These are phyloP conservation scores for Zoysia japonica DNA, from an alignment of 176 grass and related monocot genomes.

Conservation along the genomic window DNA sequence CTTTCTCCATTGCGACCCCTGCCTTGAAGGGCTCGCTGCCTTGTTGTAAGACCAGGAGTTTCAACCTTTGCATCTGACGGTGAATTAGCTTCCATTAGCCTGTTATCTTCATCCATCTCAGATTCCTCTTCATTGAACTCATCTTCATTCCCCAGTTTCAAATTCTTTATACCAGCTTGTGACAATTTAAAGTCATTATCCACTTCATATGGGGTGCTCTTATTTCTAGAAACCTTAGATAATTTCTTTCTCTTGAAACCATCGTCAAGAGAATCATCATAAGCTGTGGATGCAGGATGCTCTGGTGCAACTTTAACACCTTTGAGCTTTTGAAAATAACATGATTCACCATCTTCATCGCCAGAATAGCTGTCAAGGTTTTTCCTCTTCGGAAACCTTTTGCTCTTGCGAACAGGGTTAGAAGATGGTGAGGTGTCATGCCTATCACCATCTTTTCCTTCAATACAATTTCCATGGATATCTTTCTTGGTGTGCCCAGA, in stretches of 20 bases:
- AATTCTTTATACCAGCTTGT: constrained; percentile 47
- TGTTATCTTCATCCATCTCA: constrained; percentile 60
- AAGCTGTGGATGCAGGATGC: constrained; percentile 36
- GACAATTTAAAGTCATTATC: constrained; percentile 72
- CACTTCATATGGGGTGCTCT: constrained; percentile 58
- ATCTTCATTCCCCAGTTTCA: constrained; percentile 45
- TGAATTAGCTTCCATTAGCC: constrained; percentile 42
- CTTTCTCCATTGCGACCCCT: constrained; percentile 73
- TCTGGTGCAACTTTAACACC: constrained; percentile 51
- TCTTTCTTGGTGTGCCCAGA: constrained; percentile 31
- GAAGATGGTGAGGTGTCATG: constrained; percentile 46
- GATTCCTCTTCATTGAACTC: constrained; percentile 72
- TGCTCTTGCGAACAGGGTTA: constrained; percentile 71
- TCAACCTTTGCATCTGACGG: constrained; percentile 48
- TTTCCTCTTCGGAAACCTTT: constrained; percentile 68
- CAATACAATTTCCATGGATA: constrained; percentile 16
- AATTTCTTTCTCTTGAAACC: constrained; percentile 64
- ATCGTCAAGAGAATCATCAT: constrained; percentile 55
- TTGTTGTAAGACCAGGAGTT: constrained; percentile 63
- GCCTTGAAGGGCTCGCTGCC: constrained; percentile 89
- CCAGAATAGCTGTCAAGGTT: constrained; percentile 56
- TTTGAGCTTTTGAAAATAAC: constrained; percentile 74
- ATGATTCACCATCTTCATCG: constrained; percentile 59
- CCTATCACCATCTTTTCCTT: constrained; percentile 43
- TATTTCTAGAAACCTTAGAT: constrained; percentile 56